phyloP scores from a whole-genome alignment of 306 rosid genomes.

The Clitoria ternatea region DNA sequence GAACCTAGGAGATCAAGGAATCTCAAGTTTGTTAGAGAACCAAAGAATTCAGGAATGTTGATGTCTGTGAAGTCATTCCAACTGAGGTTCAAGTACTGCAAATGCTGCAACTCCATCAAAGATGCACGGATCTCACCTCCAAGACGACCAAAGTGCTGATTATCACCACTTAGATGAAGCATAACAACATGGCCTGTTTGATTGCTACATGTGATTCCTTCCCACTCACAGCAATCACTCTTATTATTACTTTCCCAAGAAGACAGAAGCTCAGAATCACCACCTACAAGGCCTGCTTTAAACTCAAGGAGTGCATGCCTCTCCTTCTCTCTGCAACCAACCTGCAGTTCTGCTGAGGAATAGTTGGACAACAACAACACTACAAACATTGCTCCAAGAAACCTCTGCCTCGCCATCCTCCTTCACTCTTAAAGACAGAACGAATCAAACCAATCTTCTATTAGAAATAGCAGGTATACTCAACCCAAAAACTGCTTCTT shows the following conservation, averaged over 20 bases:
- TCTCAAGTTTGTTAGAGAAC: not conserved
- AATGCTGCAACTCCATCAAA: not conserved
- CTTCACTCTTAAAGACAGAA: no score
- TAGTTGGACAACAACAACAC: not conserved
- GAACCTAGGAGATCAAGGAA: not conserved
- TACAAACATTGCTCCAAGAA: not conserved
- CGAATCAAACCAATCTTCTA: no score
- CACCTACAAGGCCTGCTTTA: not conserved
- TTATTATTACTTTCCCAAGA: not conserved
- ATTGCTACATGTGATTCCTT: not conserved
- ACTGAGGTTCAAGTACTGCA: not conserved
- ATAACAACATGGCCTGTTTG: not conserved
- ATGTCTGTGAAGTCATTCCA: fast-evolving
- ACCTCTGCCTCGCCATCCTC: no score
- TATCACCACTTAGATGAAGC: not conserved
- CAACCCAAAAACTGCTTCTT: no score
- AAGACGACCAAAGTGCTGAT: no score
- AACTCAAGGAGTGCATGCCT: not conserved
- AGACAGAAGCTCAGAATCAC: not conserved
- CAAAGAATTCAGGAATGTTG: not conserved
- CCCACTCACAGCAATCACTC: not conserved
- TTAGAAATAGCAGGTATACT: no score
- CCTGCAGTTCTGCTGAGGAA: not conserved
- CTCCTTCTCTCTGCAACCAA: slow-evolving; percentile 8
- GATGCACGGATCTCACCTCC: not conserved